Evolutionary conservation across 2,329 filamentous ascomycete genomes (phyloP).

Genomic region (Alternaria gansuensis): DNA sequence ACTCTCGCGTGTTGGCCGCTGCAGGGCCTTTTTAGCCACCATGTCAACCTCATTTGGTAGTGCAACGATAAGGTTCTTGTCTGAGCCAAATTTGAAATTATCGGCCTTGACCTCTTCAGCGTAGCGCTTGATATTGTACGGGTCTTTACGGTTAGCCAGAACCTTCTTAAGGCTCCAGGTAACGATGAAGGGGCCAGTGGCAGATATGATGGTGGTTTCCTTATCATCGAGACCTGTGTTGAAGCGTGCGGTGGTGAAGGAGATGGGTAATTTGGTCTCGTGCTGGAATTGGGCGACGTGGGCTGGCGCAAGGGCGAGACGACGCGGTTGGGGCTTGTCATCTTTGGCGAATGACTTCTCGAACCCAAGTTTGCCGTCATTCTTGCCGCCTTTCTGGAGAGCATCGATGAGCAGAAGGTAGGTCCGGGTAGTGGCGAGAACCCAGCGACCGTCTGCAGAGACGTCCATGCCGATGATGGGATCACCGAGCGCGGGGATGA

Average conservation of each 20-base stretch:
- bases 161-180: slow-evolving; percentile 97
- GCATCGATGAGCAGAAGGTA: slow-evolving; percentile 95
- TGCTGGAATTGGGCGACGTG: slow-evolving; percentile 98
- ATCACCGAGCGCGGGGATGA: slow-evolving; percentile 93
- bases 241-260: slow-evolving; percentile 92
- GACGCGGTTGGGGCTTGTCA: slow-evolving; percentile 89
- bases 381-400: slow-evolving; percentile 90
- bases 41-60: slow-evolving; percentile 98
- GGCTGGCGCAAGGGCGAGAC: slow-evolving; percentile 85
- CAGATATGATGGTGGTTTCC: slow-evolving; percentile 95
- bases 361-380: slow-evolving; percentile 97
- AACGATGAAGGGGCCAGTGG: slow-evolving; percentile 94
- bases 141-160: slow-evolving; percentile 78
- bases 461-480: slow-evolving; percentile 95
- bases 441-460: slow-evolving; percentile 93
- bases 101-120: slow-evolving; percentile 95
- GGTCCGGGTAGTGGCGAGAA: slow-evolving; percentile 91
- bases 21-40: slow-evolving; percentile 86
- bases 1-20: slow-evolving; percentile 89
- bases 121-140: slow-evolving; percentile 97
- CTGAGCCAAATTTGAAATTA: slow-evolving; percentile 96
- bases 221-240: slow-evolving; percentile 82
- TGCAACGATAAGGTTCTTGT: slow-evolving; percentile 98
- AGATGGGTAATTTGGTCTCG: slow-evolving; percentile 85
- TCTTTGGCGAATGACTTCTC: slow-evolving; percentile 93